Base-by-base conservation (phyloP, 495 filamentous ascomycete genomes). In the Penicillium goetzii region DNA sequence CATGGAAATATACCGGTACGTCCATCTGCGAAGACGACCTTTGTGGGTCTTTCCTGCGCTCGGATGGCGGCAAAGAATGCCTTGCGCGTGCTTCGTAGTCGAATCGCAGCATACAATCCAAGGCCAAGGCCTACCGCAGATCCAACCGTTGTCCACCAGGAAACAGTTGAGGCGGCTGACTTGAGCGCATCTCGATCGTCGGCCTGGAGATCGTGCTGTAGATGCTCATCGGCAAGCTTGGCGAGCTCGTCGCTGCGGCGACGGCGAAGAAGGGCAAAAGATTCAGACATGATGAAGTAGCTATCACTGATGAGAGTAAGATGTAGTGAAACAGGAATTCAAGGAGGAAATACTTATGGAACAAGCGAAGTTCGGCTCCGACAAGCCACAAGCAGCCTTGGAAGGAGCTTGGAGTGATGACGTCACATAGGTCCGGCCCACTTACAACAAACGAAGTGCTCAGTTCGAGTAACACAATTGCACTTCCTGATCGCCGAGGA, bases 1-100 rank as follows among this genome's bases (percentile, higher is more conserved):
- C 17, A 5, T 26, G n/a, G 5, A 12, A 43, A 54, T 71, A 25
- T 73, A 89, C 87, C 86, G 32, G 80, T 80, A 4, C 83, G 73
- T 0, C 88, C 88, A 68, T 82, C 81, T 0, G 84, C 79, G 66
- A 90, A 90, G 12, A 83, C 69, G n/a, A 91, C 80, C 56, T 84
- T 78, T 0, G 80, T 84, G 6, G 89, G 89, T 62, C 80, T 84
- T 62, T 88, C 82, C 19, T 75, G 66, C 0, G 86, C 81, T 17
- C 83, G 80, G 67, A 90, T 86, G 4, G 83, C 83, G 25, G 80
- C 77, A 74, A 88, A 90, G 66, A 86, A 81, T 5, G 80, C 77
- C 33, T 77, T 72, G 38, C 88, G 82, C 34, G 80, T 75, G 33
- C 72, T 74, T 30, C 88, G 77, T 12, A 90, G 65, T 11, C 87